These are phyloP conservation scores for Cladochytrium replicatum DNA, from an alignment of 192 early-diverging fungal genomes.

Conservation along the genomic window DNA sequence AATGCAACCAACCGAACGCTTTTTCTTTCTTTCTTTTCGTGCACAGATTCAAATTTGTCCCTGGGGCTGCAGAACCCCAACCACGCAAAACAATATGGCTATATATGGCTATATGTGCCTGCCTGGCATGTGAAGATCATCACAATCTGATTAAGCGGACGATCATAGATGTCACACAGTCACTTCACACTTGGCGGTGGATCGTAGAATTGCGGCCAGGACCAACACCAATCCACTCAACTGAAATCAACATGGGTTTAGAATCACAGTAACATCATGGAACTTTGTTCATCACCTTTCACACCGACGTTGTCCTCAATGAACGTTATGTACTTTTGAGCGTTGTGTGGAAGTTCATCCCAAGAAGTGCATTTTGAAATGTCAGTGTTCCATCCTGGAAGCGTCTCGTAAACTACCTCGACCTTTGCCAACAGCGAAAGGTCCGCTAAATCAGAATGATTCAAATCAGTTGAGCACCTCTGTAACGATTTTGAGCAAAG, in stretches of 20 bases:
- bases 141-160: too few species aligned
- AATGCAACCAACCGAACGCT: too few species aligned
- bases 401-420: constrained; percentile 80
- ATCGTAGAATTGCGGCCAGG: constrained; percentile 71
- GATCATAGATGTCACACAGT: too few species aligned
- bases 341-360: constrained; percentile 76
- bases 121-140: too few species aligned
- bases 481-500: too few species aligned
- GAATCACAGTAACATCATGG: constrained; percentile 7
- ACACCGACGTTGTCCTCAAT: constrained; percentile 81
- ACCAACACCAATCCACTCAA: constrained; percentile 96
- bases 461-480: background rate
- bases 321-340: constrained; percentile 74
- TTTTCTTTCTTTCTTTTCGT: too few species aligned
- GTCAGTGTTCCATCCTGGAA: constrained; percentile 87
- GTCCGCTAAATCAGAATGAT: constrained; percentile 47
- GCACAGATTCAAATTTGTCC: too few species aligned
- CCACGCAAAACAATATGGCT: too few species aligned
- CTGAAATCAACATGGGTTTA: constrained; percentile 10
- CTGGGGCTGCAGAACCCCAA: too few species aligned
- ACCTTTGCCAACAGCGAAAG: constrained; percentile 61
- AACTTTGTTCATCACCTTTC: constrained; percentile 31
- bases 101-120: too few species aligned
- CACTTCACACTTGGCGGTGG: too few species aligned
- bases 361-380: constrained; percentile 76